Percentiles rank a stretch among this genome's conserved stretches.
Conservation (phyloP, 805 yeast species). For the Wickerhamomyces chambardii region DNA sequence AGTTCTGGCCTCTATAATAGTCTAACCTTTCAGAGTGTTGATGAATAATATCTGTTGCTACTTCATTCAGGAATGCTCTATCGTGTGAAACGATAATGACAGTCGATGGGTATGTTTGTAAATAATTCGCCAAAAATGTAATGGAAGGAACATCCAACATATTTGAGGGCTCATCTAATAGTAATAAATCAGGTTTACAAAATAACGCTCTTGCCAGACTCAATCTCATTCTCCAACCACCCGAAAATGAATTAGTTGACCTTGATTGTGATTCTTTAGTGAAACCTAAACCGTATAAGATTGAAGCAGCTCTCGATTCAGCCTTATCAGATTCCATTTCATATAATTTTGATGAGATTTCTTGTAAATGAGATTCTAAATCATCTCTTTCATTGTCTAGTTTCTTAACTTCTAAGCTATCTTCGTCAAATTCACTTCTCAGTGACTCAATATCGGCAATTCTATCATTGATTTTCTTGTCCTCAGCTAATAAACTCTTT, state of each 20-base stretch:
- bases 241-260: conserved; percentile 89
- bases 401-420: conserved; percentile 62
- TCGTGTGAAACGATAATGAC: conserved; percentile 97
- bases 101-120: conserved; percentile 86
- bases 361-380: conserved; percentile 67
- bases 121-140: conserved; percentile 83
- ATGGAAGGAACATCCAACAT: conserved; percentile 99
- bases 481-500: conserved; percentile 76
- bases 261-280: conserved; percentile 74
- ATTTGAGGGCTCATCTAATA: conserved; percentile 98
- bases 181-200: conserved; percentile 89
- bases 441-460: conserved; percentile 65
- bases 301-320: conserved; percentile 93
- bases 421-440: conserved; percentile 66
- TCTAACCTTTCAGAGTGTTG: conserved; percentile 97
- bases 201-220: conserved; percentile 97
- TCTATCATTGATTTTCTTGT: conserved; percentile 63
- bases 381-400: conserved; percentile 89
- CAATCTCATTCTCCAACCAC: conserved; percentile 99
- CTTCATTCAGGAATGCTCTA: conserved; percentile 93
- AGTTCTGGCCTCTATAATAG: conserved; percentile 89
- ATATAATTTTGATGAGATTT: conserved; percentile 69
- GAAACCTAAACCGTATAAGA: conserved; percentile 89
- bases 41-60: conserved; percentile 96
- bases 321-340: conserved; percentile 98